A percentile compares a stretch with the other conserved stretches of the same genome.
Conservation (phyloP, 2,329 filamentous ascomycete species). For the Phaeosphaeria sp. region DNA sequence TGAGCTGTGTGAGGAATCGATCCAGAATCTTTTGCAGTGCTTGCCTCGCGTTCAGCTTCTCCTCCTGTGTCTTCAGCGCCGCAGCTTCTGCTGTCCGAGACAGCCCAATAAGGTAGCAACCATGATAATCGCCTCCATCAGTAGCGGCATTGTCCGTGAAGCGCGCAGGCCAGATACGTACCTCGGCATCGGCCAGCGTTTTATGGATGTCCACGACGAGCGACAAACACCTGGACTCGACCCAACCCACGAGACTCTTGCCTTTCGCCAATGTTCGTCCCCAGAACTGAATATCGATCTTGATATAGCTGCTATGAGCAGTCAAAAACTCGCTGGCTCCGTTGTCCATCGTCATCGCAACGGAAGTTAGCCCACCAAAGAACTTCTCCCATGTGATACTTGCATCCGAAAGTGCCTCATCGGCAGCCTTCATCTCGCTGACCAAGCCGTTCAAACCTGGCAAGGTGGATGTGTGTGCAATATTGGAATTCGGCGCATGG, state of each 20-base stretch:
- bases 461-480: constrained; percentile 60
- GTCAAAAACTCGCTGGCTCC: constrained; percentile 56
- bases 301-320: constrained; percentile 62
- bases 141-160: constrained; percentile 51
- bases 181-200: constrained; percentile 58
- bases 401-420: constrained; percentile 45
- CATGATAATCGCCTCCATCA: constrained; percentile 59
- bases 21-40: constrained; percentile 50
- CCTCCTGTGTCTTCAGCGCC: constrained; percentile 31
- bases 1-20: constrained; percentile 45
- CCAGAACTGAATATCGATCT: constrained; percentile 71
- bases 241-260: constrained; percentile 65
- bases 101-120: constrained; percentile 68
- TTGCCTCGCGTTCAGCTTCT: constrained; percentile 52
- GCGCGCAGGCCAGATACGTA: constrained; percentile 68
- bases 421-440: constrained; percentile 59
- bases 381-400: constrained; percentile 39
- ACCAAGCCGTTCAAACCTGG: constrained; percentile 61
- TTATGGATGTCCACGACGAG: constrained; percentile 66
- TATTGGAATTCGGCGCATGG: constrained; percentile 67
- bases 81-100: constrained; percentile 19
- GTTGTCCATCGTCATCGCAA: not conserved
- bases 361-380: constrained; percentile 10
- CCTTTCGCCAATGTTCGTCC: constrained; percentile 63
- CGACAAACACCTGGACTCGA: constrained; percentile 66